Evolutionary conservation across 2,329 filamentous ascomycete genomes (phyloP), one percentile per base, ranked within the genome.

Genomic region (Niveomyces coronatus): DNA sequence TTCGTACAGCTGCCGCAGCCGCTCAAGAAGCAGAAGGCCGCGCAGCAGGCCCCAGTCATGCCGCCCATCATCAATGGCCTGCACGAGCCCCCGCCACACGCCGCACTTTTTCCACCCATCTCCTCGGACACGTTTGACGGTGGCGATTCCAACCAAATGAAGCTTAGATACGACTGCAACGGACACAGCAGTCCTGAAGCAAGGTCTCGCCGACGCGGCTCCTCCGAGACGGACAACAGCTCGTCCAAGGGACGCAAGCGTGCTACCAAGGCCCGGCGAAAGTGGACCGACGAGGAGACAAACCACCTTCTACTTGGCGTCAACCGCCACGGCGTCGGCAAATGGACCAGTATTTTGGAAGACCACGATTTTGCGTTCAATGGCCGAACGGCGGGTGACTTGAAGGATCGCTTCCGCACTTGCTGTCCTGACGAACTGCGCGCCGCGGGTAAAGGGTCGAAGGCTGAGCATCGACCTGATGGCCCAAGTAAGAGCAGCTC

Each of bases 1-100:
- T 74, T 77, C 44, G 67, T 78, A 26, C 75, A 79, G 51, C 61
- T 80, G 13, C 76, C 76, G 1, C 74, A 79, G 49, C 76, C 75
- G 3, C 63, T 74, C 33, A 79, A 79, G 61, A 79, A 79, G 51
- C 74, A 76, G 47, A 79, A 75, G 52, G 69, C 75, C 3, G 62
- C 67, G 10, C 68, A 71, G 44, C 69, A 74, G 48, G 60, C 66
- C 5, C 67, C 57, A 9, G 61, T 70, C 35, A 71, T 76, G 51
- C 76, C 76, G 8, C 76, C 76, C 37, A 80, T 80, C 44, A 79
- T 80, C 52, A 77, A 76, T 43, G 76, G 75, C 35, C 61, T 81
- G 5, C 69, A 73, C 46, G 72, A 79, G 47, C 76, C 75, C 3
- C 76, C 76, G 3, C 74, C 72, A 4, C 64, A 76, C 40, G 68